Percentiles rank a stretch among this genome's conserved stretches.
phyloP scores from a whole-genome alignment of 1,139 yeast genomes.

The Yamadazyma mexicana region DNA sequence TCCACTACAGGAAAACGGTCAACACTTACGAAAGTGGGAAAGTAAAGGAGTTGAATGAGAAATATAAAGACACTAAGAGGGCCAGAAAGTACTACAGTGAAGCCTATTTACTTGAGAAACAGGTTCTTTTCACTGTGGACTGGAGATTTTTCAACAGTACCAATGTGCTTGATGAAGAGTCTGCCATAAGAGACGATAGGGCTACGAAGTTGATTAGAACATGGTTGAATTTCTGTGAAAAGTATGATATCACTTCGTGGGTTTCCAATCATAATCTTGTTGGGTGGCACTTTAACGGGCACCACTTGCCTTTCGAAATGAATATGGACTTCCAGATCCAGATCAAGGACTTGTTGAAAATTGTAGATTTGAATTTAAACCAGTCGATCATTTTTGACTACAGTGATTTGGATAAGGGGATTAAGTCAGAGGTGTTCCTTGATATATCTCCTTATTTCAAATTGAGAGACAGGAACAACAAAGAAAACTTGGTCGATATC shows the following conservation, averaged over 20 bases:
- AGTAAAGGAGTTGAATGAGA: conserved; percentile 10
- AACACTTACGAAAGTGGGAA: conserved; percentile 6
- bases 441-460: conserved; percentile 41
- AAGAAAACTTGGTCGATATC: conserved; percentile 71
- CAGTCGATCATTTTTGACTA: conserved; percentile 41
- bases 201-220: conserved; percentile 30
- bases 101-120: conserved; percentile 35
- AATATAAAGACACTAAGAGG: conserved; percentile 13
- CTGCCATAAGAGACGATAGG: conserved; percentile 24
- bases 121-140: conserved; percentile 33
- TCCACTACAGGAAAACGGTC: conserved; percentile 8
- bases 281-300: conserved; percentile 57
- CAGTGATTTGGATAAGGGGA: conserved; percentile 13
- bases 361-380: conserved; percentile 36
- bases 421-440: conserved; percentile 36
- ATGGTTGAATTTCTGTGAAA: conserved; percentile 32
- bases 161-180: conserved; percentile 12
- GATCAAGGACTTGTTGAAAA: conserved; percentile 38
- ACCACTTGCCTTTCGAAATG: conserved; percentile 53
- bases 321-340: conserved; percentile 57
- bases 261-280: conserved; percentile 51
- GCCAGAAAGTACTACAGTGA: conserved; percentile 51
- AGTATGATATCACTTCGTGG: conserved; percentile 36
- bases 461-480: conserved; percentile 35
- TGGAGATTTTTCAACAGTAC: conserved; percentile 46